A percentile compares a stretch with the other conserved stretches of the same genome.
These are phyloP conservation scores for Podosphaera fusca DNA, from an alignment of 2,329 filamentous ascomycete species.

Conservation along the genomic window DNA sequence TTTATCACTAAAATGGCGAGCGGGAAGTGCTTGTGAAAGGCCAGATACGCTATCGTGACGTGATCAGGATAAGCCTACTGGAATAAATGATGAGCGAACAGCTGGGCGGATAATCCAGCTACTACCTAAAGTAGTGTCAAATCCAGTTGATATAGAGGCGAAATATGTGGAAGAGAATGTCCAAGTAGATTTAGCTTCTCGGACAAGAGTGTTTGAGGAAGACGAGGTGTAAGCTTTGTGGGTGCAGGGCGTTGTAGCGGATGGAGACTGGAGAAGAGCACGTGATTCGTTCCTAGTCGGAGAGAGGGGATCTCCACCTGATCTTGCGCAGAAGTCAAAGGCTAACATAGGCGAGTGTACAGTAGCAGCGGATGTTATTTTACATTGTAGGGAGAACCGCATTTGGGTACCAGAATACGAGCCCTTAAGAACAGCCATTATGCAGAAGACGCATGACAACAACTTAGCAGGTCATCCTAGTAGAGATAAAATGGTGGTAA, in stretches of 20 bases:
- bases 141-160: background rate
- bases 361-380: background rate
- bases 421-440: background rate
- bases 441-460: background rate
- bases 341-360: background rate
- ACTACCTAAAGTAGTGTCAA: background rate
- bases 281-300: background rate
- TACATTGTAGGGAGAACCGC: background rate
- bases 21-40: too few relatives aligned
- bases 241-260: background rate
- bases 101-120: background rate
- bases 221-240: background rate
- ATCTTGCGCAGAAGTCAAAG: background rate
- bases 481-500: too few relatives aligned
- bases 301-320: background rate
- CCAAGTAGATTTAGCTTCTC: background rate
- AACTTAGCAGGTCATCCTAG: too few relatives aligned
- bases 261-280: background rate
- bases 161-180: background rate
- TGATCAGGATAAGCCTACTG: background rate
- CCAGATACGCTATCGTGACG: too few relatives aligned
- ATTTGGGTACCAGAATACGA: background rate
- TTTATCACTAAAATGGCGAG: too few relatives aligned
- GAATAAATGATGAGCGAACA: background rate
- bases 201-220: background rate